These are phyloP conservation scores for Kazachstania kunashirensis DNA, from an alignment of 805 yeast genomes.

Conservation along the genomic window DNA sequence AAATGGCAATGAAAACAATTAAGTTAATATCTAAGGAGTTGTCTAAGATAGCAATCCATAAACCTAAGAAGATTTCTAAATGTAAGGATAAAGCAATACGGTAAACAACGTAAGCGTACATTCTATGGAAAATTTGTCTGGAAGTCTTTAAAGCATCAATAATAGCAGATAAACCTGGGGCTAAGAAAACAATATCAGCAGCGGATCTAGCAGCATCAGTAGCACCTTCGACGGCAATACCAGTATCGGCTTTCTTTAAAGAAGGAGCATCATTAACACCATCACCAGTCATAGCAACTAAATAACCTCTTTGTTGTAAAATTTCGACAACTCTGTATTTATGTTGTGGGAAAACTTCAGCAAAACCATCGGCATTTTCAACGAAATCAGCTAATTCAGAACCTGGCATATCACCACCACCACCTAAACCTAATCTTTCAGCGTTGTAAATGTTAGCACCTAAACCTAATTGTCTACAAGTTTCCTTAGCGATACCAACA, in stretches of 20 bases:
- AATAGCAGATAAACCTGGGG: constrained; percentile 92
- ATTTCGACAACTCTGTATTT: constrained; percentile 93
- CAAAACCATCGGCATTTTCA: constrained; percentile 97
- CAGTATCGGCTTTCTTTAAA: constrained; percentile 89
- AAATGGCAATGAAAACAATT: constrained; percentile 92
- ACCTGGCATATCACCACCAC: constrained; percentile 95
- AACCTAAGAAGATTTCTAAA: constrained; percentile 88
- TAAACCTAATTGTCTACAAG: constrained; percentile 93
- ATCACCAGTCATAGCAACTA: constrained; percentile 99
- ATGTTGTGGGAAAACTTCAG: constrained; percentile 98
- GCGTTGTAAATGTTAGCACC: constrained; percentile 96
- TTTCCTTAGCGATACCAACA: constrained; percentile 97
- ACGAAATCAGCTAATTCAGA: constrained; percentile 95
- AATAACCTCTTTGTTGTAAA: constrained; percentile 90
- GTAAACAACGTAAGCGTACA: constrained; percentile 96
- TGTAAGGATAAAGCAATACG: constrained; percentile 93
- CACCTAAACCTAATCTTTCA: constrained; percentile 91
- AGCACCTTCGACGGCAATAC: constrained; percentile 98
- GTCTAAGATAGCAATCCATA: constrained; percentile 93
- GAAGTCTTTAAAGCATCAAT: constrained; percentile 92
- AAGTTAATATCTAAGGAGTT: constrained; percentile 78
- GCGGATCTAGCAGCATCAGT: constrained; percentile 96
- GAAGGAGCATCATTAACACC: constrained; percentile 99
- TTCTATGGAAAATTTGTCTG: constrained; percentile 97
- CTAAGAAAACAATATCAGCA: constrained; percentile 91